These are phyloP conservation scores for Podospora sp. DNA, from an alignment of 495 filamentous ascomycete genomes.

Conservation along the genomic window DNA sequence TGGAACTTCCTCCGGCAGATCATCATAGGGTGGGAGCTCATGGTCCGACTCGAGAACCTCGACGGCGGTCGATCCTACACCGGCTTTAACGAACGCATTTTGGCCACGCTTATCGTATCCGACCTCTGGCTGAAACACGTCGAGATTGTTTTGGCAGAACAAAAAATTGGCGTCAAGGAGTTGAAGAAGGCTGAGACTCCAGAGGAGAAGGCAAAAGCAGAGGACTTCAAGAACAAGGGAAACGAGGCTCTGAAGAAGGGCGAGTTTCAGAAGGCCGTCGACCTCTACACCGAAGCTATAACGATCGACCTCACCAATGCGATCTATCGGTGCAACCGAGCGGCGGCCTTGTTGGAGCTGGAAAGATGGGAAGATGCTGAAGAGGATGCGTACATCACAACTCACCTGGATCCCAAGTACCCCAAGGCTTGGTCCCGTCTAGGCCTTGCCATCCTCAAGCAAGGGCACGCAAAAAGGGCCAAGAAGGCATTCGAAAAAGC, in stretches of 20 bases:
- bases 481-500: slow-evolving; percentile 8
- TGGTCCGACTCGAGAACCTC: background rate
- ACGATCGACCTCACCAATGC: slow-evolving; percentile 7
- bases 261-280: slow-evolving; percentile 1
- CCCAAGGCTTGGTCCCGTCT: slow-evolving; percentile 8
- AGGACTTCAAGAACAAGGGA: slow-evolving; percentile 6
- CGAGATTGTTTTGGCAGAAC: background rate
- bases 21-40: slow-evolving; percentile 7
- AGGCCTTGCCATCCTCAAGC: background rate
- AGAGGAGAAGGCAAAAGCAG: slow-evolving; percentile 7
- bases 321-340: slow-evolving; percentile 6
- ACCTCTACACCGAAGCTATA: slow-evolving; percentile 13
- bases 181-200: background rate
- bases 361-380: background rate
- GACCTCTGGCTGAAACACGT: slow-evolving; percentile 2
- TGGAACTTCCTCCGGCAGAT: slow-evolving; percentile 3
- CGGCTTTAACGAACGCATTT: background rate
- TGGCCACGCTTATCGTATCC: slow-evolving; percentile 7
- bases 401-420: slow-evolving; percentile 3
- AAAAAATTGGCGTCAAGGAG: background rate
- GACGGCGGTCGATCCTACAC: slow-evolving; percentile 1
- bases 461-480: slow-evolving; percentile 2
- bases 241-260: slow-evolving; percentile 2
- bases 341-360: background rate
- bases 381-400: slow-evolving; percentile 8